phyloP scores from a whole-genome alignment of 2,329 filamentous ascomycete genomes.

The Ceratocystis alfenasii region DNA sequence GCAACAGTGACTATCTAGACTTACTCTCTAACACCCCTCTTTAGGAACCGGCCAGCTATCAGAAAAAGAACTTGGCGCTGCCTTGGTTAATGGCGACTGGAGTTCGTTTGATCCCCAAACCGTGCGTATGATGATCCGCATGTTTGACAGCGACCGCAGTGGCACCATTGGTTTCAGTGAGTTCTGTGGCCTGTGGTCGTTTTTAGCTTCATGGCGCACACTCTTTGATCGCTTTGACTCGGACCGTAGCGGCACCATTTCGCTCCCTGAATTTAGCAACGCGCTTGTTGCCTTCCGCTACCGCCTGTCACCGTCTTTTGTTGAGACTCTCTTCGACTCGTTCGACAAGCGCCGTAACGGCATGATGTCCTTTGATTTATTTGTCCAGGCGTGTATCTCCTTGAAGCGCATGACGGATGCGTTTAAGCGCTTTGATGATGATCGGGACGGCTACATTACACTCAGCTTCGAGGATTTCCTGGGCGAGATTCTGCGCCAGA shows the following conservation, averaged over 20 bases:
- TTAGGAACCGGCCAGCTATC: slow-evolving; percentile 66
- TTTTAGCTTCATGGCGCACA: slow-evolving; percentile 83
- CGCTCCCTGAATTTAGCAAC: slow-evolving; percentile 73
- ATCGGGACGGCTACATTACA: slow-evolving; percentile 85
- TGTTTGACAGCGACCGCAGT: slow-evolving; percentile 90
- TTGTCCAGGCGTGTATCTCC: slow-evolving; percentile 93
- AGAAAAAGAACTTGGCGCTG: slow-evolving; percentile 74
- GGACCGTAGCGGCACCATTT: slow-evolving; percentile 78
- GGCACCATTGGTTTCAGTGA: slow-evolving; percentile 89
- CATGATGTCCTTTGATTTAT: slow-evolving; percentile 82
- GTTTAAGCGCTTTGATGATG: slow-evolving; percentile 97
- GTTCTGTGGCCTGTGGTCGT: slow-evolving; percentile 93
- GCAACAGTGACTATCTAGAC: background rate
- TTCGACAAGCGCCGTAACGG: slow-evolving; percentile 68
- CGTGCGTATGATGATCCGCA: slow-evolving; percentile 97
- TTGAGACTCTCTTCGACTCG: slow-evolving; percentile 71
- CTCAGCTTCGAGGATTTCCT: slow-evolving; percentile 73
- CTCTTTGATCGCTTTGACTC: slow-evolving; percentile 93
- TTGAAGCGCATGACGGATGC: slow-evolving; percentile 98
- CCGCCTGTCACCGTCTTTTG: slow-evolving; percentile 70
- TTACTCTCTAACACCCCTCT: background rate
- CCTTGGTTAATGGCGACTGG: slow-evolving; percentile 94
- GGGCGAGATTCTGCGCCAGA: slow-evolving; percentile 52
- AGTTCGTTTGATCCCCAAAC: slow-evolving; percentile 87
- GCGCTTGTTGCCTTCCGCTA: slow-evolving; percentile 91